Conservation (phyloP, 345 rosid genomes). For the Syzygium jambos region DNA sequence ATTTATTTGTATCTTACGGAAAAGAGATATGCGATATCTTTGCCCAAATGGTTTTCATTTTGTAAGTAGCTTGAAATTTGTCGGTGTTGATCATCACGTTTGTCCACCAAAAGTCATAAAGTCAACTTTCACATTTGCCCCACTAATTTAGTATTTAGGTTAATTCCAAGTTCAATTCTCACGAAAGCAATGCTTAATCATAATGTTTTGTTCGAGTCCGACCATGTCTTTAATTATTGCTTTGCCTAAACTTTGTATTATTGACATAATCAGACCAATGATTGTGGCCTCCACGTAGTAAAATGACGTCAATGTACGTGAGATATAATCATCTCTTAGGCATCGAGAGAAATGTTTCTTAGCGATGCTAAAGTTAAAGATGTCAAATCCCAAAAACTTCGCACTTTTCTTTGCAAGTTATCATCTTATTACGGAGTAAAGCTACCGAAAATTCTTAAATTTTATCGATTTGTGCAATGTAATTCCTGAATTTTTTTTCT, state of each 20-base stretch:
- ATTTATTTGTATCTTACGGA: background rate
- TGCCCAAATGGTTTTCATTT: background rate
- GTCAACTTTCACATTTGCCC: background rate
- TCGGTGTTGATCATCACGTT: background rate
- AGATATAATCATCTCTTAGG: too few species aligned
- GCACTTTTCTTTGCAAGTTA: background rate
- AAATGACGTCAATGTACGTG: background rate
- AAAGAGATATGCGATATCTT: background rate
- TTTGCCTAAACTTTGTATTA: background rate
- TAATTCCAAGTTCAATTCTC: background rate
- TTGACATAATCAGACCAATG: background rate
- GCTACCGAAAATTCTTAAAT: rapidly evolving
- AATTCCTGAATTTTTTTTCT: too few species aligned
- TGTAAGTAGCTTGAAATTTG: background rate
- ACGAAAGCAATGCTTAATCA: background rate
- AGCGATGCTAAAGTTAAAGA: background rate
- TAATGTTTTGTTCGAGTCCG: background rate
- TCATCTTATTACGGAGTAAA: background rate
- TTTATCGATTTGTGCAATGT: too few species aligned
- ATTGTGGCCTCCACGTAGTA: background rate
- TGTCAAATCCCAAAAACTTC: background rate
- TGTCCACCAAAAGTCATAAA: background rate
- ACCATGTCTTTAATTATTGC: background rate
- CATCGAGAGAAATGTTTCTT: background rate
- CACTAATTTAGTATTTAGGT: background rate